Conservation (phyloP, 768 basidiomycete genomes). For the Pholiota molesta region DNA sequence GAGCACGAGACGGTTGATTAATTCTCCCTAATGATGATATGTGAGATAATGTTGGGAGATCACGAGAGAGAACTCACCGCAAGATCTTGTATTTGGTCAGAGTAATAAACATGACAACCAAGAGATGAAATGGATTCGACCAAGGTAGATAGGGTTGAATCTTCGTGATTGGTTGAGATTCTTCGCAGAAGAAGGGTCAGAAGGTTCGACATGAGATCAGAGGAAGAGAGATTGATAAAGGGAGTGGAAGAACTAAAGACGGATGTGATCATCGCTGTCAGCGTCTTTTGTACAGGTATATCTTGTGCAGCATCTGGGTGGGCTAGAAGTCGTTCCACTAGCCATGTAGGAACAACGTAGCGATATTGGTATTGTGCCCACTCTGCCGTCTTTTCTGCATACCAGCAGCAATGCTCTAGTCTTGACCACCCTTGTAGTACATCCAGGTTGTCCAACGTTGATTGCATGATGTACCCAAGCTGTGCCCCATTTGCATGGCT, state of each 20-base stretch:
- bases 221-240: slow-evolving; percentile 88
- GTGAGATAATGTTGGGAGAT: background rate
- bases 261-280: slow-evolving; percentile 79
- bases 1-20: slow-evolving; percentile 72
- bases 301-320: slow-evolving; percentile 55
- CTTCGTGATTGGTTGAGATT: slow-evolving; percentile 60
- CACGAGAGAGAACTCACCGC: slow-evolving; percentile 43
- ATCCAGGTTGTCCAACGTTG: slow-evolving; percentile 72
- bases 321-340: slow-evolving; percentile 76
- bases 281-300: slow-evolving; percentile 55
- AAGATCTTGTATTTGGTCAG: slow-evolving; percentile 94
- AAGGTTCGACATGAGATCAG: slow-evolving; percentile 83
- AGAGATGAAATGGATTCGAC: slow-evolving; percentile 82
- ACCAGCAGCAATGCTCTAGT: slow-evolving; percentile 78
- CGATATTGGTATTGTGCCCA: slow-evolving; percentile 95
- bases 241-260: slow-evolving; percentile 84
- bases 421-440: slow-evolving; percentile 64
- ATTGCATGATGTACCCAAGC: slow-evolving; percentile 70
- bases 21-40: slow-evolving; percentile 55
- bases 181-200: slow-evolving; percentile 74
- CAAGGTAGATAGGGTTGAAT: slow-evolving; percentile 65
- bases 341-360: slow-evolving; percentile 82
- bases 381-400: slow-evolving; percentile 74
- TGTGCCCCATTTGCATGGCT: slow-evolving; percentile 79
- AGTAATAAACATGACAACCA: slow-evolving; percentile 92